phyloP scores from a whole-genome alignment of 768 basidiomycete genomes.

The Boletus rubropictus region DNA sequence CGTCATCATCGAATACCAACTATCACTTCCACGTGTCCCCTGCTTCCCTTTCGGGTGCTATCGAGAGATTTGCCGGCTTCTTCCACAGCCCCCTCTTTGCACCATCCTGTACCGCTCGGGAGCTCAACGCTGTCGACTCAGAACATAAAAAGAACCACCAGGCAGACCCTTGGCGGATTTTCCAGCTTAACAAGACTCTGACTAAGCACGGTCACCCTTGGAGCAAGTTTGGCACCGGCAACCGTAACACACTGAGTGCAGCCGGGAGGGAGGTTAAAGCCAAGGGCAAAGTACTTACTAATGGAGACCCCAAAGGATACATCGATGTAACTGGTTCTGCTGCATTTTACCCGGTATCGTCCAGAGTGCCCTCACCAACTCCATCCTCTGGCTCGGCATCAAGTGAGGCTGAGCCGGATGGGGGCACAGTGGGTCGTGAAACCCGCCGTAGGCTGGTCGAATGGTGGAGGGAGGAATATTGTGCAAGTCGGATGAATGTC shows the following conservation, averaged over 20 bases:
- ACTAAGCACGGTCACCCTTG: slow-evolving; percentile 76
- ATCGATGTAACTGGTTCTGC: slow-evolving; percentile 18
- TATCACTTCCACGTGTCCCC: slow-evolving; percentile 74
- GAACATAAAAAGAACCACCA: slow-evolving; percentile 97
- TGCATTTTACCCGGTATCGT: slow-evolving; percentile 42
- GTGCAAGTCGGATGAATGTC: slow-evolving; percentile 74
- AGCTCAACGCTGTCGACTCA: slow-evolving; percentile 93
- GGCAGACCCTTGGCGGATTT: slow-evolving; percentile 87
- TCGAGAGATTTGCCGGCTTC: slow-evolving; percentile 77
- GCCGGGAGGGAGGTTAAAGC: slow-evolving; percentile 54
- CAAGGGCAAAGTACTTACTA: slow-evolving; percentile 37
- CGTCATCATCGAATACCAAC: slow-evolving; percentile 86
- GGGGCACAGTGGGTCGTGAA: slow-evolving; percentile 74
- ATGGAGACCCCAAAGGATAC: slow-evolving; percentile 23
- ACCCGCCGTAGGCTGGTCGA: slow-evolving; percentile 72
- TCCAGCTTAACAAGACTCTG: slow-evolving; percentile 87
- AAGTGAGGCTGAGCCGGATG: slow-evolving; percentile 64
- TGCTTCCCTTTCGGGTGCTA: slow-evolving; percentile 57
- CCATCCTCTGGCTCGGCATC: slow-evolving; percentile 48
- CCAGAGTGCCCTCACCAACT: slow-evolving; percentile 53
- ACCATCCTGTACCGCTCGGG: slow-evolving; percentile 78
- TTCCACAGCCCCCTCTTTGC: slow-evolving; percentile 91
- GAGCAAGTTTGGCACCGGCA: slow-evolving; percentile 90
- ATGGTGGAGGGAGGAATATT: slow-evolving; percentile 83
- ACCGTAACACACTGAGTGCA: slow-evolving; percentile 63